Base-by-base conservation (phyloP, 2,329 filamentous ascomycete species). In the Pseudogymnoascus sp. region DNA sequence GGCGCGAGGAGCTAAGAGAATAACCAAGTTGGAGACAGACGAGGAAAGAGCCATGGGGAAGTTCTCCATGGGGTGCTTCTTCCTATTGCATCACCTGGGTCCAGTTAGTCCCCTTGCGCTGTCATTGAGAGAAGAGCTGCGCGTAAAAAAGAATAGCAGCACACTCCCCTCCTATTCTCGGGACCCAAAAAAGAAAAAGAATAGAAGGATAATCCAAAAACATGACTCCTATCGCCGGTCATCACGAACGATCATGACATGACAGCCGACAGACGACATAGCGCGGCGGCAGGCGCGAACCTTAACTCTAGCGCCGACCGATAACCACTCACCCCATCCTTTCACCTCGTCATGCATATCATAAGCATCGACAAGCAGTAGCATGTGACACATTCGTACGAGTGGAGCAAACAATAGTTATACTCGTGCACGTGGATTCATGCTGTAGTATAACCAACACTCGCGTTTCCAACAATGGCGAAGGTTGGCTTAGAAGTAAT, bases 201-300 rank as follows among this genome's bases (percentile, higher is more conserved):
- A 15, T 2, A 10, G 10, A 33, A 42, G n/a, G 17, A 31, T 29
- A 31, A n/a, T 25, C 27, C n/a, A 29, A 9, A 29, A 48, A 48
- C 17, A 41, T 29, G 13, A 15, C 42, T 48, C 42, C 13, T 7
- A 48, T 33, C n/a, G 8, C n/a, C 2, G 27, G 44, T 51, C n/a
- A 27, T 51, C 44, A 51, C 44, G 8, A 12, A 51, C 27, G 44
- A 33, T 31, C 4, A 51, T 51, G 44, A 51, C 4, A 51, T 51
- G 44, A 51, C 44, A 51, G 44, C 44, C 44, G 44, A 51, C 44
- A 51, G 27, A 51, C 44, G 44, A 51, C 44, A 33, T 51, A 6
- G 27, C 44, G 27, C 27, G 44, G 27, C 44, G n/a, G 44, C n/a
- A 51, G 44, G 44, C 44, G 44, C 44, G 44, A 51, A 51, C 44